Percentiles rank a stretch among this genome's conserved stretches.
These are phyloP conservation scores for Podospora bellae-mahoneyi DNA, from an alignment of 495 filamentous ascomycete genomes.

Conservation along the genomic window DNA sequence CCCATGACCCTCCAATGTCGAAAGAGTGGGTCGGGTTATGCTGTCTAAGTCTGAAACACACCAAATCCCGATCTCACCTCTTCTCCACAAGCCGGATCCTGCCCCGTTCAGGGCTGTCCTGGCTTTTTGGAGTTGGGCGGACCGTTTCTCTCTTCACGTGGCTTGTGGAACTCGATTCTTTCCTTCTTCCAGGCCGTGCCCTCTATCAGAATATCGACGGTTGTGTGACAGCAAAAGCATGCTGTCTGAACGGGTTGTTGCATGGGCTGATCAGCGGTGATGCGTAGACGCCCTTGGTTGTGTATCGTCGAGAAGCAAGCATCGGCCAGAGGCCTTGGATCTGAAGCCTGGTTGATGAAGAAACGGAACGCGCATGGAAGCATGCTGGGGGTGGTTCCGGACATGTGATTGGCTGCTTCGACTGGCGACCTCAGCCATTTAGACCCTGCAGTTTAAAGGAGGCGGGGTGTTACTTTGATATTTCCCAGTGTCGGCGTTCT, in stretches of 20 bases:
- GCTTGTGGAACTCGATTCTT: slow-evolving; percentile 12
- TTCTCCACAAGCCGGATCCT: not conserved
- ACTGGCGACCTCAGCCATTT: not conserved
- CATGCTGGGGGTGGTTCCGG: not conserved
- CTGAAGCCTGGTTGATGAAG: not conserved
- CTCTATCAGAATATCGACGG: not conserved
- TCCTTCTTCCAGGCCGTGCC: not conserved
- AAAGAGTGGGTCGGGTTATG: not conserved
- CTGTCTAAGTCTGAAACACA: slow-evolving; percentile 12
- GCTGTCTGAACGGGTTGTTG: not conserved
- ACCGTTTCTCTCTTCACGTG: slow-evolving; percentile 7
- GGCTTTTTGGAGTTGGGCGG: not conserved
- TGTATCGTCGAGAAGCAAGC: not conserved
- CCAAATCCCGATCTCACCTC: slow-evolving; percentile 10
- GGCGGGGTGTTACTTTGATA: slow-evolving; percentile 12
- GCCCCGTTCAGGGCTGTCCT: not conserved
- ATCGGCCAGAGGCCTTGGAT: not conserved
- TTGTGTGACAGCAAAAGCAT: not conserved
- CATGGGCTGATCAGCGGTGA: not conserved
- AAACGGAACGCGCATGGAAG: not conserved
- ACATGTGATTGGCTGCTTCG: slow-evolving; percentile 10
- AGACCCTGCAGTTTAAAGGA: slow-evolving; percentile 20
- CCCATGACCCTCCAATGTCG: not conserved
- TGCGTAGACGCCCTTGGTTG: not conserved
- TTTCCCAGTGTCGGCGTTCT: not conserved